A percentile compares a stretch with the other conserved stretches of the same genome.
Evolutionary conservation across 306 rosid species (phyloP).

Genomic region (Casuarina cunninghamiana): DNA sequence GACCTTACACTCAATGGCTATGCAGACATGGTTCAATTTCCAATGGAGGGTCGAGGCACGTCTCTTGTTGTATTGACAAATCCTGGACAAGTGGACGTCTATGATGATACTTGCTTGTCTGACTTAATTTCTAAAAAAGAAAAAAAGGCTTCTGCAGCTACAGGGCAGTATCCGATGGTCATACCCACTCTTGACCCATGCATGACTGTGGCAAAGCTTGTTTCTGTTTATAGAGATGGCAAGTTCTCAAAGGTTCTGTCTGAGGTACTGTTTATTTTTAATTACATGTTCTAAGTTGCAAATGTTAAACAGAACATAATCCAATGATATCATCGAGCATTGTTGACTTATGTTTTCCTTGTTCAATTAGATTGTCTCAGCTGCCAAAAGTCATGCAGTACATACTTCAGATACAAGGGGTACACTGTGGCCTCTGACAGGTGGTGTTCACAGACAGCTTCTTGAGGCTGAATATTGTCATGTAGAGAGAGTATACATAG

Average conservation of each 20-base stretch:
- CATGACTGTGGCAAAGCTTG: constrained; percentile 63
- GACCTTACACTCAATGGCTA: constrained; percentile 78
- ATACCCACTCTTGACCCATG: constrained; percentile 73
- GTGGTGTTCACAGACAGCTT: constrained; percentile 68
- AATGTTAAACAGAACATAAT: neutral
- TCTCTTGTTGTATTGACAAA: constrained; percentile 65
- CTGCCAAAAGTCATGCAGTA: constrained; percentile 43
- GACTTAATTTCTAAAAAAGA: constrained; percentile 50
- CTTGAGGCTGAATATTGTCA: constrained; percentile 42
- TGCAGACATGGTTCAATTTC: constrained; percentile 68
- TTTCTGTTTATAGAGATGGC: constrained; percentile 44
- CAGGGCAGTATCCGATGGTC: constrained; percentile 50
- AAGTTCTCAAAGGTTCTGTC: constrained; percentile 46
- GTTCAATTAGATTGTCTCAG: constrained; percentile 45
- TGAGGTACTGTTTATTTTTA: constrained; percentile 48
- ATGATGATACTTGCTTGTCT: constrained; percentile 51
- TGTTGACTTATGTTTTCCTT: constrained; percentile 8
- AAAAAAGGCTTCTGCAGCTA: constrained; percentile 39
- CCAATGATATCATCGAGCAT: neutral
- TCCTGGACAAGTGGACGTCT: constrained; percentile 77
- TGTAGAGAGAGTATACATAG: constrained; percentile 60
- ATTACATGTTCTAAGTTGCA: constrained; percentile 9
- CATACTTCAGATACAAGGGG: constrained; percentile 33
- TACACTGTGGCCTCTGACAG: constrained; percentile 72
- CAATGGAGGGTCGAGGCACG: constrained; percentile 41